These are phyloP conservation scores for Mycena sanguinolenta DNA, from an alignment of 768 basidiomycete genomes.

Conservation along the genomic window DNA sequence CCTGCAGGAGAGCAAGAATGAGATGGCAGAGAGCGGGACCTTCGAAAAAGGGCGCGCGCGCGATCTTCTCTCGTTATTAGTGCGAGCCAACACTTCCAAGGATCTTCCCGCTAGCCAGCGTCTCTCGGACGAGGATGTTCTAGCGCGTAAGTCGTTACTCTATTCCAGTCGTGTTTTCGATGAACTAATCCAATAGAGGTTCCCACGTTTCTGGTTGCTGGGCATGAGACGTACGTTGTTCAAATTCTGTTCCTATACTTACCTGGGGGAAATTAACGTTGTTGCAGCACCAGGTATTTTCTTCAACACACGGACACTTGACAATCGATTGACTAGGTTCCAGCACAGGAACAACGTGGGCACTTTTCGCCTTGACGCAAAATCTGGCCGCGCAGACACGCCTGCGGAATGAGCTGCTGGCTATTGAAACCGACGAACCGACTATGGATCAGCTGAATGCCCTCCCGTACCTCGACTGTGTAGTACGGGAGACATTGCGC, in stretches of 20 bases:
- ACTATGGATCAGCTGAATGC: conserved; percentile 67
- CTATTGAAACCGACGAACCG: conserved; percentile 56
- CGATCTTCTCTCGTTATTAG: conserved; percentile 71
- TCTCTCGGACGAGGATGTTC: conserved; percentile 73
- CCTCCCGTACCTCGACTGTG: conserved; percentile 66
- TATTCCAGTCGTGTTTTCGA: not conserved
- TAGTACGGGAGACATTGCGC: conserved; percentile 62
- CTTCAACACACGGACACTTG: not conserved
- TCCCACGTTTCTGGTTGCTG: conserved; percentile 71
- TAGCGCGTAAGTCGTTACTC: conserved; percentile 56
- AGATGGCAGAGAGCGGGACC: conserved; percentile 46
- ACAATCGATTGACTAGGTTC: not conserved
- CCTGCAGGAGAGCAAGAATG: conserved; percentile 62
- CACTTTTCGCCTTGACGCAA: conserved; percentile 57
- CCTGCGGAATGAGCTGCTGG: conserved; percentile 60
- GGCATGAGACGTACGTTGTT: conserved; percentile 60
- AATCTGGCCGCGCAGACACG: conserved; percentile 56
- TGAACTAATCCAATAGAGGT: conserved; percentile 56
- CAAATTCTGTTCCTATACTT: no score
- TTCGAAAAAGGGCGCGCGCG: conserved; percentile 51
- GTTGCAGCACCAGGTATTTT: not conserved
- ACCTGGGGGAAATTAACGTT: not conserved
- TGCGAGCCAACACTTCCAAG: conserved; percentile 74
- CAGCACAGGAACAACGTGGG: conserved; percentile 57
- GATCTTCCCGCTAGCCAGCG: conserved; percentile 68